A percentile compares a stretch with the other conserved stretches of the same genome.
Conservation (phyloP, 2,329 filamentous ascomycete genomes). For the Beauveria australis region DNA sequence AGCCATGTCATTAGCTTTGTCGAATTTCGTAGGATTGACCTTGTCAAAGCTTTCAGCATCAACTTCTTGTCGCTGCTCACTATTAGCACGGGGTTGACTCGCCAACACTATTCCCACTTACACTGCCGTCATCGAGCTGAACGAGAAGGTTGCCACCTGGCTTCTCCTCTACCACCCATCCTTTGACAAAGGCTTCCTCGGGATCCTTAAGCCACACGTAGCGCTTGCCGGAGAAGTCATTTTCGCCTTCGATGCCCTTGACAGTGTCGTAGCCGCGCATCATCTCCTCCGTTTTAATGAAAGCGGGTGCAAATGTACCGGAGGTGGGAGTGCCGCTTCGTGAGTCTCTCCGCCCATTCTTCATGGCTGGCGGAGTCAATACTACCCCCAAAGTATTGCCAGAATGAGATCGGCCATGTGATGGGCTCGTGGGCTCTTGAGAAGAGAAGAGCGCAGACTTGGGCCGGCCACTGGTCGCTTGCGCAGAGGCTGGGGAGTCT, state of each 20-base stretch:
- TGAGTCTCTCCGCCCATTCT: slow-evolving; percentile 50
- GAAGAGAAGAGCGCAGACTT: slow-evolving; percentile 65
- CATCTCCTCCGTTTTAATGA: slow-evolving; percentile 83
- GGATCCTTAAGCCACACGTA: slow-evolving; percentile 96
- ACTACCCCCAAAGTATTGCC: slow-evolving; percentile 42
- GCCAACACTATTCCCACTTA: slow-evolving; percentile 37
- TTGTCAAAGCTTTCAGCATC: slow-evolving; percentile 88
- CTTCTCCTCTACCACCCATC: slow-evolving; percentile 81
- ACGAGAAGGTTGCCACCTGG: slow-evolving; percentile 64
- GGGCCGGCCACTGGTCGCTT: slow-evolving; percentile 48
- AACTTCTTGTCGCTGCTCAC: slow-evolving; percentile 69
- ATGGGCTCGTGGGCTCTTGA: slow-evolving; percentile 30
- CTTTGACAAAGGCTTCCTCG: slow-evolving; percentile 80
- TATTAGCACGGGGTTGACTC: slow-evolving; percentile 9
- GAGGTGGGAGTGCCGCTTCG: slow-evolving; percentile 55
- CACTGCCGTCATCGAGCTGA: slow-evolving; percentile 86
- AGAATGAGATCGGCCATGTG: slow-evolving; percentile 64
- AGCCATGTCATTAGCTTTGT: slow-evolving; percentile 99
- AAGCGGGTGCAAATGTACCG: slow-evolving; percentile 88
- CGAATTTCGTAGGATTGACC: slow-evolving; percentile 98
- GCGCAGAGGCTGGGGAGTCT: slow-evolving; percentile 56
- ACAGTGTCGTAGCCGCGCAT: slow-evolving; percentile 48
- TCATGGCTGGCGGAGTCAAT: slow-evolving; percentile 29
- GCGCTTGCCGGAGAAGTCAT: slow-evolving; percentile 96
- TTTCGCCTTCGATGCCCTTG: slow-evolving; percentile 84